These are phyloP conservation scores for Fusarium buxicola DNA, from an alignment of 2,329 filamentous ascomycete genomes.

Conservation along the genomic window DNA sequence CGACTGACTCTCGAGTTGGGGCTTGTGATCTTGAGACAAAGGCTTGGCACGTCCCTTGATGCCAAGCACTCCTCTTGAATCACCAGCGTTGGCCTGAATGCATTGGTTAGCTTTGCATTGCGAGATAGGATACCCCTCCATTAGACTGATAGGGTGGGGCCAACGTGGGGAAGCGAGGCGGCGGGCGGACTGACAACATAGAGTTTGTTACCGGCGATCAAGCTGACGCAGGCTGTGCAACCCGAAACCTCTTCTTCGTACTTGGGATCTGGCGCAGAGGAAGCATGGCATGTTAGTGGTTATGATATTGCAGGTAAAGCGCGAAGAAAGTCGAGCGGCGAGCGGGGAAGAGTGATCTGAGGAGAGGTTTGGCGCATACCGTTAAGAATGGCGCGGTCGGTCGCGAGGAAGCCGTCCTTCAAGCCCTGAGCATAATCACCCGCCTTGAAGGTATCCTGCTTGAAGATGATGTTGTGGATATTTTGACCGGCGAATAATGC, in stretches of 20 bases:
- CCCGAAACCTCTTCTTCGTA: constrained; percentile 99
- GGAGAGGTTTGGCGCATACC: constrained; percentile 66
- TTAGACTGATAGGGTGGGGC: constrained; percentile 23
- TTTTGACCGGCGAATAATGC: constrained; percentile 92
- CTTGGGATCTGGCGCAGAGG: constrained; percentile 77
- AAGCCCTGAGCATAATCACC: constrained; percentile 95
- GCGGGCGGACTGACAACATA: constrained; percentile 79
- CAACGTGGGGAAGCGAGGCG: constrained; percentile 24
- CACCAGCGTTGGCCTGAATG: constrained; percentile 90
- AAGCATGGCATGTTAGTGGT: constrained; percentile 31
- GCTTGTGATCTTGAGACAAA: constrained; percentile 99
- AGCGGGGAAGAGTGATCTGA: constrained; percentile 19
- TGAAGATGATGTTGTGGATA: constrained; percentile 92
- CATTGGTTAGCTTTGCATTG: constrained; percentile 31
- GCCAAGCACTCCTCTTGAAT: constrained; percentile 93
- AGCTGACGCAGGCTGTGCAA: constrained; percentile 92
- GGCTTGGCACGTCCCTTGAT: constrained; percentile 98
- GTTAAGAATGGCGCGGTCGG: constrained; percentile 93
- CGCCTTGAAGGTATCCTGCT: constrained; percentile 92
- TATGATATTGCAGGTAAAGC: constrained; percentile 2
- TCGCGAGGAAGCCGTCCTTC: constrained; percentile 97
- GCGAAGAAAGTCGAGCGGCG: constrained; percentile 2
- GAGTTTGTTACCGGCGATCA: constrained; percentile 92
- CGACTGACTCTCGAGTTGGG: constrained; percentile 91
- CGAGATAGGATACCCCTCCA: constrained; percentile 27